Percentiles rank a stretch among this genome's conserved stretches.
Evolutionary conservation across 23 red algal species (phyloP).

Genomic region (Cyanidiococcus yangmingshanensis): DNA sequence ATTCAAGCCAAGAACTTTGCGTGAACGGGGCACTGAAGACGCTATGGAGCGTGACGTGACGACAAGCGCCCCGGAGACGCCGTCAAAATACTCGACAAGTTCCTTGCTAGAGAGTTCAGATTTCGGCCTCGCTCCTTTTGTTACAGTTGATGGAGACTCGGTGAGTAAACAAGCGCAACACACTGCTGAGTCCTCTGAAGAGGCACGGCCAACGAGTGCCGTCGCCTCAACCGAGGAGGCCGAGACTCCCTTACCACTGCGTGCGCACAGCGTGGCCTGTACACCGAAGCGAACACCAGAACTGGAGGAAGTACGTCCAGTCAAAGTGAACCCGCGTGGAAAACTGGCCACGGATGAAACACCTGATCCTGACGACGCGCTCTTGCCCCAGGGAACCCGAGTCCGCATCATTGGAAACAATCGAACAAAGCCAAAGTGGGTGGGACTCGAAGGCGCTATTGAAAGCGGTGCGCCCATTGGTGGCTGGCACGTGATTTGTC

Average conservation of each 20-base stretch:
- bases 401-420: constrained; percentile 88
- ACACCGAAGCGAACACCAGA: too few species aligned
- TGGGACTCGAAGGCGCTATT: constrained; percentile 49
- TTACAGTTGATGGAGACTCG: too few species aligned
- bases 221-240: too few species aligned
- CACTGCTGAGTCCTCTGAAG: too few species aligned
- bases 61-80: background rate
- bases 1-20: background rate
- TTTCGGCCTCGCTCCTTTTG: too few species aligned
- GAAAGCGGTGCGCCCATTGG: constrained; percentile 50
- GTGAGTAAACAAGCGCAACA: too few species aligned
- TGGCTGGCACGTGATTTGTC: constrained; percentile 75
- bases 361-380: constrained; percentile 27
- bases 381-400: constrained; percentile 48
- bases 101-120: too few species aligned
- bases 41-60: background rate
- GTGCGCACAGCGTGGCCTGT: too few species aligned
- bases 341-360: background rate
- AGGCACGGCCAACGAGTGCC: too few species aligned
- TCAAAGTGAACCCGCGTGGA: too few species aligned
- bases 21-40: background rate
- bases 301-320: too few species aligned
- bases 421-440: constrained; percentile 53
- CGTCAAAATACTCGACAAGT: background rate
- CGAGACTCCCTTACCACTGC: too few species aligned